These are phyloP conservation scores for Obba rivulosa DNA, from an alignment of 768 basidiomycete species.

Conservation along the genomic window DNA sequence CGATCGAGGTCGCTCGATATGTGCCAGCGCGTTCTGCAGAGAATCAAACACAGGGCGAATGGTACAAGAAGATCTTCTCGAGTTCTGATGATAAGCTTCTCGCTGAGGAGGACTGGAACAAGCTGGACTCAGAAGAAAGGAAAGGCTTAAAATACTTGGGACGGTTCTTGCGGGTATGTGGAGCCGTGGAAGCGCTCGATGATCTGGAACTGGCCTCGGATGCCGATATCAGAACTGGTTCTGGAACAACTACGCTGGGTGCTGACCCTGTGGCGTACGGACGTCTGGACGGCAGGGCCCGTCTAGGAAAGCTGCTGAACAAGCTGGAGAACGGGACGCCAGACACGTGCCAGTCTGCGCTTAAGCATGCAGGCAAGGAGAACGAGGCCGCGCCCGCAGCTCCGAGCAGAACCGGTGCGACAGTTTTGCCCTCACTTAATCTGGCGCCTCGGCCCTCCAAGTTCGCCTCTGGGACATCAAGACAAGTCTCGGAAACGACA, in stretches of 20 bases:
- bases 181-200: constrained; percentile 7
- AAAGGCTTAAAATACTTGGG: constrained; percentile 8
- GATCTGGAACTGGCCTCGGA: too few relatives aligned
- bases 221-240: neutral
- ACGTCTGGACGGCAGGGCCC: neutral
- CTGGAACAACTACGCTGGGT: neutral
- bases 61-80: constrained; percentile 21
- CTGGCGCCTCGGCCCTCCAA: constrained; percentile 7
- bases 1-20: constrained; percentile 19
- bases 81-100: constrained; percentile 1
- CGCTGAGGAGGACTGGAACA: neutral
- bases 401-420: constrained; percentile 2
- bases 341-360: neutral
- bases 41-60: constrained; percentile 10
- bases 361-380: neutral
- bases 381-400: neutral
- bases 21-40: neutral
- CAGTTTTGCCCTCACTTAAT: neutral
- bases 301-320: neutral
- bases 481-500: neutral
- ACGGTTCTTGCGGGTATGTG: constrained; percentile 16
- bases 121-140: constrained; percentile 9
- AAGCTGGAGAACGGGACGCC: neutral
- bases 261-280: neutral
- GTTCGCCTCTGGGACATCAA: constrained; percentile 1